These are phyloP conservation scores for Populus hybrid DNA, from an alignment of 441 rosid genomes.

Conservation along the genomic window DNA sequence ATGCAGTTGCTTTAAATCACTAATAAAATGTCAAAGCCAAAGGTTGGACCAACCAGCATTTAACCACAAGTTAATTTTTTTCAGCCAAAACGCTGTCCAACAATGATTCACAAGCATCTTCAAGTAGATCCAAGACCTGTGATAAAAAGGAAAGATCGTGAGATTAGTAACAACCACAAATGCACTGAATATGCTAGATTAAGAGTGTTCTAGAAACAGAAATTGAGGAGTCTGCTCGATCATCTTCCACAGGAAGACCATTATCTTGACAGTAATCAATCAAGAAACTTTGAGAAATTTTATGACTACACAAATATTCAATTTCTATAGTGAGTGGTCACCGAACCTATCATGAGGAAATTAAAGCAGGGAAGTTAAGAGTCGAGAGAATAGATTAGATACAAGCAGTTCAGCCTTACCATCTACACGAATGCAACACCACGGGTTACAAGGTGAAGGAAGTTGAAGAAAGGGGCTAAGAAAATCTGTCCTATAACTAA, in stretches of 20 bases:
- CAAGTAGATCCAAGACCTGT: constrained; percentile 84
- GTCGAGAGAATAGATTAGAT: not conserved
- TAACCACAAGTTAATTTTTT: constrained; percentile 16
- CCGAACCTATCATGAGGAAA: not conserved
- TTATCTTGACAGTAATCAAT: not conserved
- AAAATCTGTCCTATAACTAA: not conserved
- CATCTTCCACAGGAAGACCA: too few relatives aligned
- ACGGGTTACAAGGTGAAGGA: not conserved
- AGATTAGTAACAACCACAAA: not conserved
- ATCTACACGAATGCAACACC: not conserved
- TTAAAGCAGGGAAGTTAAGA: not conserved
- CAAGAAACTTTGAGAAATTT: not conserved
- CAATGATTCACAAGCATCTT: constrained; percentile 90
- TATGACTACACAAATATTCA: not conserved
- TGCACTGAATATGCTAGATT: too few relatives aligned
- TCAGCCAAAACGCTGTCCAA: constrained; percentile 60
- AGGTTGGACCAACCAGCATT: constrained; percentile 4
- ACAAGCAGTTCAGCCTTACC: not conserved
- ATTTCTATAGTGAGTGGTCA: not conserved
- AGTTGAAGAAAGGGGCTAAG: not conserved
- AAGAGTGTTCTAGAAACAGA: too few relatives aligned
- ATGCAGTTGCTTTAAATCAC: not conserved
- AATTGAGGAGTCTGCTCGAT: too few relatives aligned
- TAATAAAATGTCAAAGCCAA: not conserved
- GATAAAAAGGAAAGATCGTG: not conserved